Evolutionary conservation across 2,329 filamentous ascomycete species (phyloP).

Genomic region (Alternaria sp.): DNA sequence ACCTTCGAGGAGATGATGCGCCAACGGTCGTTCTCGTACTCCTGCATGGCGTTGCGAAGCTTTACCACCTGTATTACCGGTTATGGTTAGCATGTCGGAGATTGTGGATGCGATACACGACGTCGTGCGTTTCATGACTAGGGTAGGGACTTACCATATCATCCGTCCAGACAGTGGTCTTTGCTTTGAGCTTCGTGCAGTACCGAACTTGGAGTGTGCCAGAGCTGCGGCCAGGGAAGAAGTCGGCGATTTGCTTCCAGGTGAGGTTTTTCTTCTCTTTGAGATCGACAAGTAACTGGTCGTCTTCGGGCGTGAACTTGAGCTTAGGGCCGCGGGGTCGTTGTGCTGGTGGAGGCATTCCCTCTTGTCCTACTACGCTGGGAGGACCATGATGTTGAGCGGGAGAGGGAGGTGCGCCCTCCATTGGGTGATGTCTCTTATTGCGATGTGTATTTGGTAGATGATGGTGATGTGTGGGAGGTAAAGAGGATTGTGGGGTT

Average conservation of each 20-base stretch:
- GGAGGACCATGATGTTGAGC: conserved; percentile 67
- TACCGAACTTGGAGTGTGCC: conserved; percentile 93
- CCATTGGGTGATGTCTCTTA: conserved; percentile 68
- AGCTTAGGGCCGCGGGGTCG: conserved; percentile 86
- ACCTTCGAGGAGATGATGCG: conserved; percentile 90
- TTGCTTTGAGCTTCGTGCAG: conserved; percentile 93
- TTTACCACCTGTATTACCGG: conserved; percentile 71
- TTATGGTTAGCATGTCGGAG: conserved; percentile 46
- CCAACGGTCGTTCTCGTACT: conserved; percentile 93
- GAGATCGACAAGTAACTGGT: conserved; percentile 84
- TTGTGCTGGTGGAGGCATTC: conserved; percentile 85
- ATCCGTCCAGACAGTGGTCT: conserved; percentile 91
- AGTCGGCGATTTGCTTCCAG: conserved; percentile 97
- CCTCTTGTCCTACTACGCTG: conserved; percentile 85
- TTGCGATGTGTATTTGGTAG: conserved; percentile 73
- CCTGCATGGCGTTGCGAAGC: conserved; percentile 77
- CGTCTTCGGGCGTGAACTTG: conserved; percentile 93
- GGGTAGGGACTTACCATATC: conserved; percentile 74
- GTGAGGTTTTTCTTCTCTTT: conserved; percentile 95
- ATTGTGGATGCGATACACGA: conserved; percentile 41
- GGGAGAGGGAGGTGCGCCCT: conserved; percentile 49
- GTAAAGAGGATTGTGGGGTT: conserved; percentile 36
- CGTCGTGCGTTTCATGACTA: conserved; percentile 46
- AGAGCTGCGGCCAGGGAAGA: conserved; percentile 89
- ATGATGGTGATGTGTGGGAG: conserved; percentile 75